These are phyloP conservation scores for Neurospora sp. DNA, from an alignment of 495 filamentous ascomycete genomes.

Conservation along the genomic window DNA sequence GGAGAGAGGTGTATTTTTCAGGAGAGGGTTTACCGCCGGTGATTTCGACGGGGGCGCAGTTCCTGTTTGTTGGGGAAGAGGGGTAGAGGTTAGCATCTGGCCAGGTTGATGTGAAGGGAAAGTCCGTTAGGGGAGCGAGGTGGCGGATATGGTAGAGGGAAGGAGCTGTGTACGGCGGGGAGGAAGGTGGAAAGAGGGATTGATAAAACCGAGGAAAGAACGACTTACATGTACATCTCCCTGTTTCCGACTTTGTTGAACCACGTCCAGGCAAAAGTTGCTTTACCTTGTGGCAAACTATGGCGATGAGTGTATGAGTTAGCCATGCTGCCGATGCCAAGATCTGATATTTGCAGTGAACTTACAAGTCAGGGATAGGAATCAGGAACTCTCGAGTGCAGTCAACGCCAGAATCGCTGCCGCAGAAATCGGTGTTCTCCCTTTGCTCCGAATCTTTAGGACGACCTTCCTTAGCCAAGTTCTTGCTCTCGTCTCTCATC, in stretches of 20 bases:
- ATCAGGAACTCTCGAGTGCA: constrained; percentile 20
- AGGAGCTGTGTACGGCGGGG: not conserved
- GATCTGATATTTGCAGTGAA: not conserved
- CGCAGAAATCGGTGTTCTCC: constrained; percentile 12
- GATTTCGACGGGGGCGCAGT: constrained; percentile 45
- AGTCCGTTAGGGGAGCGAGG: not conserved
- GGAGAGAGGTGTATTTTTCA: constrained; percentile 28
- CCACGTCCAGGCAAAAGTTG: constrained; percentile 51
- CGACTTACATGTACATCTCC: constrained; percentile 45
- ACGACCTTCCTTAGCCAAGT: constrained; percentile 14
- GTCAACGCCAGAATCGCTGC: constrained; percentile 14
- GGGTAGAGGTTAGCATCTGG: too few relatives aligned
- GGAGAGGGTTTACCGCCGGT: constrained; percentile 26
- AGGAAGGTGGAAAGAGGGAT: too few relatives aligned
- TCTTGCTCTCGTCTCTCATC: constrained; percentile 24
- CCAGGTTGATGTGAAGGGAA: too few relatives aligned
- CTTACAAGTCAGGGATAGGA: constrained; percentile 16
- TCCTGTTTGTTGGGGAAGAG: constrained; percentile 15
- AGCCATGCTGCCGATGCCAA: too few relatives aligned
- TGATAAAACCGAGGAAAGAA: not conserved
- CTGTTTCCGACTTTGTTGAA: constrained; percentile 46
- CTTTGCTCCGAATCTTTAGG: constrained; percentile 9
- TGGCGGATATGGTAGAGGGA: not conserved
- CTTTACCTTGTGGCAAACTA: constrained; percentile 18
- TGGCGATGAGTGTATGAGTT: too few relatives aligned